Evolutionary conservation across 306 rosid species (phyloP).

Genomic region (Lathyrus oleraceus): DNA sequence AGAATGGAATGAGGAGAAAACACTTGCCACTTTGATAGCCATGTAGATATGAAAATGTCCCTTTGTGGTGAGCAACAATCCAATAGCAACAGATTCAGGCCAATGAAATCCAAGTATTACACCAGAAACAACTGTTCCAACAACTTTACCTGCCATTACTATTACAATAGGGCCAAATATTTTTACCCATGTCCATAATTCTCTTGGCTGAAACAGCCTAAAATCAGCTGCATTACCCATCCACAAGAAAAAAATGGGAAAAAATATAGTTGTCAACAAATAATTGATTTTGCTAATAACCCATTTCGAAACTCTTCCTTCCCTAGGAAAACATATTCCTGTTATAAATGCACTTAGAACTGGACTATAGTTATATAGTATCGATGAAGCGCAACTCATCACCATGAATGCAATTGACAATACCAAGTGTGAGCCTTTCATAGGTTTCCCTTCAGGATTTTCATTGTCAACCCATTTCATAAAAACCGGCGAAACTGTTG

Average conservation of each 20-base stretch:
- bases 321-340: conserved; percentile 76
- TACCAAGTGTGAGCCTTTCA: conserved; percentile 86
- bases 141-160: conserved; percentile 58
- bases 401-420: conserved; percentile 81
- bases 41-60: conserved; percentile 91
- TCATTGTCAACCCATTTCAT: conserved; percentile 90
- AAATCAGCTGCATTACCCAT: conserved; percentile 75
- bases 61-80: conserved; percentile 77
- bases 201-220: conserved; percentile 36
- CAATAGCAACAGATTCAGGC: conserved; percentile 88
- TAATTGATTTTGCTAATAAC: conserved; percentile 70
- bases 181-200: conserved; percentile 54
- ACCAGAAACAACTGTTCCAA: conserved; percentile 69
- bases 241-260: conserved; percentile 91
- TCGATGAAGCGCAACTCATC: conserved; percentile 56
- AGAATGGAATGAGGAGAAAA: conserved; percentile 28
- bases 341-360: conserved; percentile 82
- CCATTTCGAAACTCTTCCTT: conserved; percentile 90
- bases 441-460: conserved; percentile 86
- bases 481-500: conserved; percentile 61
- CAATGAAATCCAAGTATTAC: conserved; percentile 69
- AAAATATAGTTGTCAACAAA: conserved; percentile 58
- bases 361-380: conserved; percentile 61
- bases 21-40: conserved; percentile 72
- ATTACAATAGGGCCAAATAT: conserved; percentile 45